Evolutionary conservation across 2,329 filamentous ascomycete genomes (phyloP), one percentile per base, ranked within the genome.

Genomic region (Neonectria punicea): DNA sequence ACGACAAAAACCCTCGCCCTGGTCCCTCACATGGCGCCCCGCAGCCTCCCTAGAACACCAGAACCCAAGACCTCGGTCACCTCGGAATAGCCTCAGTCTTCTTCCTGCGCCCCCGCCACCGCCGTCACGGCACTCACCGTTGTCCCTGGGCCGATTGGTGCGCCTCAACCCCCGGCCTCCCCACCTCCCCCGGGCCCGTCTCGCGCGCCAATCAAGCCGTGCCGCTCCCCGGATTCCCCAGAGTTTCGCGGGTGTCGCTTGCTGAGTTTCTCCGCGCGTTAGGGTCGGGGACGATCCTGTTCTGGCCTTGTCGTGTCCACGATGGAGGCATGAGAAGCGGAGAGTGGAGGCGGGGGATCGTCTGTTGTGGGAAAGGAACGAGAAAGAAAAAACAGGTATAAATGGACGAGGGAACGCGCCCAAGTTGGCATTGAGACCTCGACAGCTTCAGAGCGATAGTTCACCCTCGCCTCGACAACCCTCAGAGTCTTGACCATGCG

Each of bases 161-260:
- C 61, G 61, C 61, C 49, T 63, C 49, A 46, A 58, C 34, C 55
- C 55, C 51, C 50, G 46, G 47, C 20, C 20, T 25, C 22, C 22
- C 20, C 20, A 16, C 28, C 25, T 30, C n/a, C 49, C 30, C 28
- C 32, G 49, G 30, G n/a, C 3, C 39, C 55, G 46, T 54, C 49
- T 63, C 58, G 61, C 61, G 61, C 61, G 54, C 61, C 61, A 63
- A 63, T 63, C 61, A 63, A 32, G 16, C 54, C 13, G 22, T 44
- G 41, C 16, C 36, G 49, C 50, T 54, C 53, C 47, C 61, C 55
- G 43, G 61, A 58, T 63, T 50, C 54, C 61, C 61, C 61, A 58
- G 55, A 58, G n/a, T 51, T 14, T 53, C n/a, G 53, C 56, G 46
- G 61, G 41, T 50, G 14, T 13, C 30, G 20, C 30, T 25, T 32